Evolutionary conservation across 2,329 filamentous ascomycete genomes (phyloP).

Genomic region (Aureobasidium vineae): DNA sequence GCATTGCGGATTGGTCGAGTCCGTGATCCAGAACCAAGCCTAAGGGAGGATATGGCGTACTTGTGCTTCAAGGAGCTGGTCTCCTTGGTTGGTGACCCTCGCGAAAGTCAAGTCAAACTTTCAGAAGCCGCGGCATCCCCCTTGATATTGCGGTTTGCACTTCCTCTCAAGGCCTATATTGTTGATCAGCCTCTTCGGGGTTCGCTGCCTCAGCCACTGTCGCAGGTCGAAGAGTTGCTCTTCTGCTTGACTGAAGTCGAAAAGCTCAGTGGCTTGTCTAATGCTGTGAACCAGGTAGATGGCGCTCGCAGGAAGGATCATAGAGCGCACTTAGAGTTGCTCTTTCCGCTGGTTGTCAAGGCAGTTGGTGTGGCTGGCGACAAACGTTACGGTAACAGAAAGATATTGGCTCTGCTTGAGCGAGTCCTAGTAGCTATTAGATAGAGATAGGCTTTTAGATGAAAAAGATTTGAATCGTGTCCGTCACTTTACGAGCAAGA

Average conservation of each 20-base stretch:
- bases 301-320: constrained; percentile 41
- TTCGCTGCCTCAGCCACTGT: constrained; percentile 81
- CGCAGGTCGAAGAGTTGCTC: constrained; percentile 73
- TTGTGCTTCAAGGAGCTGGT: constrained; percentile 73
- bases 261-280: constrained; percentile 64
- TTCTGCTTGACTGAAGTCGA: constrained; percentile 68
- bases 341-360: constrained; percentile 75
- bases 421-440: constrained; percentile 40
- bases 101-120: constrained; percentile 56
- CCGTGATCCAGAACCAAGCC: constrained; percentile 62
- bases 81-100: constrained; percentile 34
- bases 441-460: not conserved
- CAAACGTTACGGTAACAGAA: constrained; percentile 59
- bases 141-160: constrained; percentile 74
- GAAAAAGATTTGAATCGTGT: not conserved
- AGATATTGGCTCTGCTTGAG: constrained; percentile 42
- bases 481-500: too few relatives aligned
- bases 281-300: constrained; percentile 30
- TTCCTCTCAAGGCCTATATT: constrained; percentile 80
- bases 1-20: constrained; percentile 69
- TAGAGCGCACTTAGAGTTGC: constrained; percentile 72
- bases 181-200: constrained; percentile 89
- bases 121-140: constrained; percentile 76
- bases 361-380: constrained; percentile 61
- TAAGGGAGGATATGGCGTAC: constrained; percentile 71